A percentile compares a stretch with the other conserved stretches of the same genome.
Evolutionary conservation across 2,329 filamentous ascomycete genomes (phyloP).

Genomic region (Xenosphaeropsis pyriputrescens): DNA sequence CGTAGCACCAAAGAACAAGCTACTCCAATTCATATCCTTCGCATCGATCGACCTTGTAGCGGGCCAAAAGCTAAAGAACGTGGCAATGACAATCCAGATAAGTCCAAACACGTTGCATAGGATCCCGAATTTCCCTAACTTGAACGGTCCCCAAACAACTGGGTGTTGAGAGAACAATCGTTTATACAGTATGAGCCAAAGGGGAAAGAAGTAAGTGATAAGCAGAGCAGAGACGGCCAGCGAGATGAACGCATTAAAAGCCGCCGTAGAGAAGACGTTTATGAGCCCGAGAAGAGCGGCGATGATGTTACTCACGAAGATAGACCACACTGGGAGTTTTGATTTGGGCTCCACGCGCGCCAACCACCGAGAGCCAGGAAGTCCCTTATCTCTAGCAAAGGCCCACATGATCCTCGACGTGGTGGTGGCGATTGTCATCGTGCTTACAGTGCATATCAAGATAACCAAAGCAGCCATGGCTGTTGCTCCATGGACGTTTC

Average conservation of each 20-base stretch:
- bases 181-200: constrained; percentile 20
- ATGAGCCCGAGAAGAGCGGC: constrained; percentile 29
- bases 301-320: constrained; percentile 25
- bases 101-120: too few species aligned
- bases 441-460: constrained; percentile 5
- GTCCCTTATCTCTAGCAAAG: constrained; percentile 25
- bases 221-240: constrained; percentile 28
- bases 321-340: constrained; percentile 23
- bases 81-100: too few species aligned
- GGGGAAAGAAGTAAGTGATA: constrained; percentile 25
- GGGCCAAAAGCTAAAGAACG: too few species aligned
- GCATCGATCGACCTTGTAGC: too few species aligned
- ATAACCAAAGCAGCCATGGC: constrained; percentile 6
- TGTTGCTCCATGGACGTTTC: constrained; percentile 21
- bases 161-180: not conserved
- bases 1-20: constrained; percentile 26
- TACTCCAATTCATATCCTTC: constrained; percentile 28
- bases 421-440: constrained; percentile 21
- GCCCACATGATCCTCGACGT: constrained; percentile 25
- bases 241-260: constrained; percentile 30
- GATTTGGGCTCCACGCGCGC: not conserved
- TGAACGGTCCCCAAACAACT: too few species aligned
- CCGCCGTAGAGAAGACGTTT: constrained; percentile 28
- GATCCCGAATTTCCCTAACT: too few species aligned
- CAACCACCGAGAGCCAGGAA: constrained; percentile 17